Conservation (phyloP, 352 stramenopile genomes). For the Pythium brachiatum region DNA sequence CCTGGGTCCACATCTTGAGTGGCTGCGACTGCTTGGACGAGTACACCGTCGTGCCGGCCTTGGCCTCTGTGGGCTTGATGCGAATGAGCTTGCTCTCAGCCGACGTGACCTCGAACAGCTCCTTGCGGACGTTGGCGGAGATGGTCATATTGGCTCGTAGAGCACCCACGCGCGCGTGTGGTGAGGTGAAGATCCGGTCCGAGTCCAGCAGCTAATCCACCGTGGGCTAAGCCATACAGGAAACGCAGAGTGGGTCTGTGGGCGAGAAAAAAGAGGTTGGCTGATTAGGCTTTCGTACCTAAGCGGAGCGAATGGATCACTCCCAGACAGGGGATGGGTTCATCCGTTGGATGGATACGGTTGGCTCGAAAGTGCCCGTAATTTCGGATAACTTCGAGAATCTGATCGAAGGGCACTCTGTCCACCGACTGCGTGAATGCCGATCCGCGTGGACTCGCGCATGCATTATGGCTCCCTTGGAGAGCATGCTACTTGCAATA, state of each 20-base stretch:
- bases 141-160: constrained; percentile 66
- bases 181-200: not conserved
- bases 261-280: constrained; percentile 20
- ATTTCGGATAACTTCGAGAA: constrained; percentile 28
- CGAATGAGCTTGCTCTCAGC: constrained; percentile 79
- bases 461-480: not conserved
- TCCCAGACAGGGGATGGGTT: constrained; percentile 17
- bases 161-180: not conserved
- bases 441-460: not conserved
- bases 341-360: constrained; percentile 8
- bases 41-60: constrained; percentile 82
- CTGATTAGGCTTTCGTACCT: constrained; percentile 47
- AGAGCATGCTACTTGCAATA: not conserved
- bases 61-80: constrained; percentile 82
- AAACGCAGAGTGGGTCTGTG: constrained; percentile 26
- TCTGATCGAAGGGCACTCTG: constrained; percentile 15
- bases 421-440: not conserved
- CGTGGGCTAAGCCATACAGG: constrained; percentile 22
- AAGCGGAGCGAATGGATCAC: constrained; percentile 34
- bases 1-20: constrained; percentile 84
- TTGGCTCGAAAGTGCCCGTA: constrained; percentile 7
- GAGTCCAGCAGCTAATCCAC: constrained; percentile 19
- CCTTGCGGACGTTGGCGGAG: constrained; percentile 81
- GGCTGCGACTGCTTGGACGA: constrained; percentile 81
- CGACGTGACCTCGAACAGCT: constrained; percentile 82